Conservation (phyloP, 2,329 filamentous ascomycete species). For the Aureobasidium lini region DNA sequence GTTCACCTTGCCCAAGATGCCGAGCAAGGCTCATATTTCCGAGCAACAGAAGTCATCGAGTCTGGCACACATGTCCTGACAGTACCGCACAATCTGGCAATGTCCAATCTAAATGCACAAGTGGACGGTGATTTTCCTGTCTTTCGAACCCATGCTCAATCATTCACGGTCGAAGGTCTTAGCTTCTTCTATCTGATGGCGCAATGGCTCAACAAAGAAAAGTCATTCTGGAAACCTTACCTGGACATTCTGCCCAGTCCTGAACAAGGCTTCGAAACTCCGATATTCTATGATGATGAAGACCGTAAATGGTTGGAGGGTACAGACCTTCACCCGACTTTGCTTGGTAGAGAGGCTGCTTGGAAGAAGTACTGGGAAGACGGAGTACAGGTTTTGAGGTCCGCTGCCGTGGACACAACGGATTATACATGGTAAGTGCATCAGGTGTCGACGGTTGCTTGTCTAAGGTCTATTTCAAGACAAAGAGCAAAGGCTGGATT, state of each 20-base stretch:
- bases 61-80: slow-evolving; percentile 20
- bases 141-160: slow-evolving; percentile 22
- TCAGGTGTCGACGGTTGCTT: not conserved
- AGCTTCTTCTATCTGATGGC: slow-evolving; percentile 31
- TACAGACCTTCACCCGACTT: slow-evolving; percentile 28
- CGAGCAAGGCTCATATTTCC: slow-evolving; percentile 22
- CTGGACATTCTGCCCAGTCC: slow-evolving; percentile 28
- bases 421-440: slow-evolving; percentile 36
- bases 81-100: slow-evolving; percentile 26
- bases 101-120: slow-evolving; percentile 31
- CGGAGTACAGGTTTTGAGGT: slow-evolving; percentile 26
- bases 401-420: slow-evolving; percentile 24
- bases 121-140: slow-evolving; percentile 28
- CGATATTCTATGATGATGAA: slow-evolving; percentile 28
- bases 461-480: not conserved
- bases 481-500: not conserved
- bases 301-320: slow-evolving; percentile 28
- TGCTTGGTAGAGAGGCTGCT: slow-evolving; percentile 24
- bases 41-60: slow-evolving; percentile 17
- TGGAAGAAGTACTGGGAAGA: slow-evolving; percentile 32
- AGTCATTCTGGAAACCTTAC: slow-evolving; percentile 32
- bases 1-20: slow-evolving; percentile 21
- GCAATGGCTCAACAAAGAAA: slow-evolving; percentile 26
- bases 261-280: slow-evolving; percentile 24
- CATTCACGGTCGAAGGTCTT: slow-evolving; percentile 25